These are phyloP conservation scores for Fusarium scirpi DNA, from an alignment of 2,329 filamentous ascomycete genomes.

Conservation along the genomic window DNA sequence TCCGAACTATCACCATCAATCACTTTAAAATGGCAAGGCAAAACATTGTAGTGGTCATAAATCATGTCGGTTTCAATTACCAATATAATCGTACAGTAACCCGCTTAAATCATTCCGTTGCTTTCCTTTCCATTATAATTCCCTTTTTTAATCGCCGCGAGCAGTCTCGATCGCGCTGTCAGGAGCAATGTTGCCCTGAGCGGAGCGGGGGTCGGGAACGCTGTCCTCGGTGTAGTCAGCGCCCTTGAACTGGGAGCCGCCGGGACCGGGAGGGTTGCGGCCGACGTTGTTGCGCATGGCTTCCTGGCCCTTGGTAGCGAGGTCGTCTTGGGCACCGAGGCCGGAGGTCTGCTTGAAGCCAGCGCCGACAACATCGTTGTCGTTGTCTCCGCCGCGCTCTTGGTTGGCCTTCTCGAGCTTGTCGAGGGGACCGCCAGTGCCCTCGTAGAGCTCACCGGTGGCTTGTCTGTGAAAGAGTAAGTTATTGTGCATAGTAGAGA, in stretches of 20 bases:
- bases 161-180: constrained; percentile 56
- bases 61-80: constrained; percentile 28
- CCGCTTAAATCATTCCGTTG: constrained; percentile 1
- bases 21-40: constrained; percentile 1
- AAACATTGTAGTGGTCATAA: constrained; percentile 6
- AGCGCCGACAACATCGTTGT: constrained; percentile 52
- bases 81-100: constrained; percentile 24
- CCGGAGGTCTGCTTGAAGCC: constrained; percentile 41
- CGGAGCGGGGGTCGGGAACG: constrained; percentile 58
- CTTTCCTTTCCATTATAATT: not conserved
- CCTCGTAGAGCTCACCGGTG: constrained; percentile 58
- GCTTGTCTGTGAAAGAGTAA: constrained; percentile 54
- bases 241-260: constrained; percentile 56
- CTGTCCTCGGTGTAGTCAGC: constrained; percentile 54
- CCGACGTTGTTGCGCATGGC: constrained; percentile 56
- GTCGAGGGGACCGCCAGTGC: constrained; percentile 57
- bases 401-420: constrained; percentile 49
- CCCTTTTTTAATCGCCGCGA: constrained; percentile 26
- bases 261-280: constrained; percentile 50
- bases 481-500: not conserved
- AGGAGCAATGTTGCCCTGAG: constrained; percentile 57
- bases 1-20: constrained; percentile 8
- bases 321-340: constrained; percentile 44
- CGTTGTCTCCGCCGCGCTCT: constrained; percentile 53
- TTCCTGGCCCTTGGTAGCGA: constrained; percentile 52